These are phyloP conservation scores for Fusarium odoratissimum DNA, from an alignment of 2,329 filamentous ascomycete genomes.

Conservation along the genomic window DNA sequence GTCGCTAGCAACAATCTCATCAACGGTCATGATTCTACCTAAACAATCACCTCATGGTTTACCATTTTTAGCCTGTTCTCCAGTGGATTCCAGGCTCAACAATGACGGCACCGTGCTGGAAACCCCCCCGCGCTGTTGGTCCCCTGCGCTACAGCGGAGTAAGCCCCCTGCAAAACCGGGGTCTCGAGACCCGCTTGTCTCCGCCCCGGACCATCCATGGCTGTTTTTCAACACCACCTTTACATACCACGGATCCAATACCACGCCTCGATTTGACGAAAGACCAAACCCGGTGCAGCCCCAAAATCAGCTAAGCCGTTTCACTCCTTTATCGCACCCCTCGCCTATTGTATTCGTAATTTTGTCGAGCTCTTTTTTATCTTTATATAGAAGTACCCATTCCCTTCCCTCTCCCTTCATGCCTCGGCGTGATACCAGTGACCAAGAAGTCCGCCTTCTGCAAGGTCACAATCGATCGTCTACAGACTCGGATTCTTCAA, in stretches of 20 bases:
- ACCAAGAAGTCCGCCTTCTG: slow-evolving; percentile 40
- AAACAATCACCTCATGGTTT: background rate
- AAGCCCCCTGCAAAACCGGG: slow-evolving; percentile 34
- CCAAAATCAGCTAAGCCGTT: slow-evolving; percentile 29
- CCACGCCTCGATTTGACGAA: slow-evolving; percentile 32
- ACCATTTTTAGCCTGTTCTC: background rate
- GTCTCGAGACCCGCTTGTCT: slow-evolving; percentile 39
- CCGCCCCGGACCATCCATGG: slow-evolving; percentile 31
- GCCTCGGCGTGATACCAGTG: slow-evolving; percentile 37
- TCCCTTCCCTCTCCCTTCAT: slow-evolving; percentile 22
- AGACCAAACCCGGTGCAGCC: slow-evolving; percentile 31
- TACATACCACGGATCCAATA: slow-evolving; percentile 33
- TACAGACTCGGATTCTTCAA: slow-evolving; percentile 23
- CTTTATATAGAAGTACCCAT: slow-evolving; percentile 2
- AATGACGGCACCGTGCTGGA: slow-evolving; percentile 22
- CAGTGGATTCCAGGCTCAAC: slow-evolving; percentile 13
- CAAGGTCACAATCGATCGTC: slow-evolving; percentile 33
- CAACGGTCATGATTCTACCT: background rate
- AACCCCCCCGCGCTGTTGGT: slow-evolving; percentile 35
- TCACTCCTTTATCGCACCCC: slow-evolving; percentile 23
- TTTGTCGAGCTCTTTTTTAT: slow-evolving; percentile 13
- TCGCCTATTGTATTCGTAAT: slow-evolving; percentile 5
- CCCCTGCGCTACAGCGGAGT: slow-evolving; percentile 31
- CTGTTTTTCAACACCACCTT: slow-evolving; percentile 42
- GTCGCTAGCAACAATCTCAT: background rate